Evolutionary conservation across 176 grass and related monocot species (phyloP).

Genomic region (Thinopyrum elongatum): DNA sequence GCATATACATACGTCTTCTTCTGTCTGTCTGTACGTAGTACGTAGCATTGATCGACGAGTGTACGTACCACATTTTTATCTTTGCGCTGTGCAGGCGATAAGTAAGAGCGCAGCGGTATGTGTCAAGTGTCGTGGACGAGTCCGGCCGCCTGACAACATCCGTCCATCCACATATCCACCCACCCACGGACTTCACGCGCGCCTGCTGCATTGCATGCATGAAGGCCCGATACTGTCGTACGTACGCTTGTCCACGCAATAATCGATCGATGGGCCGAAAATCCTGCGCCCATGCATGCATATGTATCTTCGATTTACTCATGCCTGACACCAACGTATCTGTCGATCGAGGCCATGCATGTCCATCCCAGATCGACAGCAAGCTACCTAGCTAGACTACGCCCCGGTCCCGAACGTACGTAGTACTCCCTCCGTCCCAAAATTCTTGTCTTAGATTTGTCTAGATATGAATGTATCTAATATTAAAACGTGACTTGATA

Average conservation of each 20-base stretch:
- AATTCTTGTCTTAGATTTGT: too few species aligned
- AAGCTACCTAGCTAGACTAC: background rate
- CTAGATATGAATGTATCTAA: too few species aligned
- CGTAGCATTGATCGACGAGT: background rate
- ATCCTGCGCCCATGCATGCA: background rate
- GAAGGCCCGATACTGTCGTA: background rate
- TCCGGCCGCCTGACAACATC: conserved; percentile 4
- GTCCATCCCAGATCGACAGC: background rate
- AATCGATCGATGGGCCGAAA: too few species aligned
- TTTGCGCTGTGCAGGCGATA: conserved; percentile 4
- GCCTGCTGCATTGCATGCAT: background rate
- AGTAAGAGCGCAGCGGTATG: conserved; percentile 25
- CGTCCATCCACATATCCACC: background rate
- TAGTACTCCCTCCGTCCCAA: too few species aligned
- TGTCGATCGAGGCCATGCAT: background rate
- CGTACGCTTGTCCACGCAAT: too few species aligned
- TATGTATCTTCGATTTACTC: background rate
- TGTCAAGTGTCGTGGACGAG: conserved; percentile 36
- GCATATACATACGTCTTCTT: background rate
- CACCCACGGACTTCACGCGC: background rate
- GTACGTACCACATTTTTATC: background rate
- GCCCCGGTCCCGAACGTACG: background rate
- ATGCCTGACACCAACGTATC: background rate
- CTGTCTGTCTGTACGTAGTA: background rate
- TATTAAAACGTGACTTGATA: too few species aligned